These are phyloP conservation scores for Coemansia sp. DNA, from an alignment of 192 early-diverging fungal species.

Conservation along the genomic window DNA sequence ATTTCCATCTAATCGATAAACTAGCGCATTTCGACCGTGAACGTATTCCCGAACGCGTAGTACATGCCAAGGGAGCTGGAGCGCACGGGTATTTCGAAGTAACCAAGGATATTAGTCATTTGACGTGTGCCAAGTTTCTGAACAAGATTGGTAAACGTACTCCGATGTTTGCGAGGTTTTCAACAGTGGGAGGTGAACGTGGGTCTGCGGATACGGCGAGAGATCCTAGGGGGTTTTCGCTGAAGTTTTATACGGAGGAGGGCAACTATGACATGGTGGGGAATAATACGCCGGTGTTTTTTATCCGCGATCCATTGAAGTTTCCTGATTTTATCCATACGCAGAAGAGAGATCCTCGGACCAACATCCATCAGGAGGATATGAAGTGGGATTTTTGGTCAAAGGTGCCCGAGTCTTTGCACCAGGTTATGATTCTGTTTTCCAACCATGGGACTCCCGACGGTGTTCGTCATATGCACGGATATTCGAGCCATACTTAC, in stretches of 20 bases:
- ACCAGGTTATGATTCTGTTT: constrained; percentile 70
- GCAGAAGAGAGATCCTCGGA: constrained; percentile 63
- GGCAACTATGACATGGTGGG: constrained; percentile 81
- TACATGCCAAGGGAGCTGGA: constrained; percentile 73
- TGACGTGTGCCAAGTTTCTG: constrained; percentile 65
- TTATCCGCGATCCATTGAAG: constrained; percentile 60
- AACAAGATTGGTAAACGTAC: constrained; percentile 63
- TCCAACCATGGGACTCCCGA: constrained; percentile 76
- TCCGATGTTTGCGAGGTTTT: constrained; percentile 67
- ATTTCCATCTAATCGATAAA: constrained; percentile 67
- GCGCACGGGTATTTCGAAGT: constrained; percentile 76
- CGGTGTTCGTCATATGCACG: constrained; percentile 69
- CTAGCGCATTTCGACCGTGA: constrained; percentile 73
- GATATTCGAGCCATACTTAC: constrained; percentile 68
- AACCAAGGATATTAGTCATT: constrained; percentile 60
- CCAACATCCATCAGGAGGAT: constrained; percentile 54
- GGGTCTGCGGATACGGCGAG: constrained; percentile 67
- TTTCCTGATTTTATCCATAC: constrained; percentile 62
- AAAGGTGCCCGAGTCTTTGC: constrained; percentile 62
- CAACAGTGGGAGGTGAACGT: constrained; percentile 61
- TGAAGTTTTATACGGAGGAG: constrained; percentile 78
- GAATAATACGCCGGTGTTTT: constrained; percentile 80
- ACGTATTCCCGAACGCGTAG: constrained; percentile 73
- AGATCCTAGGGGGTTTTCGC: constrained; percentile 68
- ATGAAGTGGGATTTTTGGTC: constrained; percentile 66